phyloP scores from a whole-genome alignment of 352 stramenopile genomes.

The Phytophthora europaea region DNA sequence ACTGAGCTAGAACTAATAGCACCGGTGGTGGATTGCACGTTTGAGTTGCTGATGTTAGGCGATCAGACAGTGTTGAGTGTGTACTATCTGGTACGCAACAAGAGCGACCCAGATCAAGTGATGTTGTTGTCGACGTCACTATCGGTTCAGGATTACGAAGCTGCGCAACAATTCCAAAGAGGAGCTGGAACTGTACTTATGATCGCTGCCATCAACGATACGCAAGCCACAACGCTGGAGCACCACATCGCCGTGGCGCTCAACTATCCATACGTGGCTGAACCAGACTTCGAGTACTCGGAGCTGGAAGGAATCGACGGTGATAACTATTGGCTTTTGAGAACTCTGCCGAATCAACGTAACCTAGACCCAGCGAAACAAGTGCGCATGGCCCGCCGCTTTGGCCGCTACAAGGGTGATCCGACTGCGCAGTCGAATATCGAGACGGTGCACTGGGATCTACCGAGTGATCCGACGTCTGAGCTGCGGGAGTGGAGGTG shows the following conservation, averaged over 20 bases:
- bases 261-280: slow-evolving; percentile 39
- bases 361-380: slow-evolving; percentile 27
- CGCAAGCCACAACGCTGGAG: slow-evolving; percentile 14
- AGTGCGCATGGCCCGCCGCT: slow-evolving; percentile 37
- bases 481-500: slow-evolving; percentile 38
- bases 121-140: slow-evolving; percentile 36
- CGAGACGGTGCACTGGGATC: slow-evolving; percentile 34
- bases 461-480: slow-evolving; percentile 26
- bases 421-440: slow-evolving; percentile 51
- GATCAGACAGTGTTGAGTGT: slow-evolving; percentile 28
- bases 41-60: slow-evolving; percentile 16
- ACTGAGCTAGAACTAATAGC: slow-evolving; percentile 42
- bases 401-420: slow-evolving; percentile 44
- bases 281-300: slow-evolving; percentile 26
- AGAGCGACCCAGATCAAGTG: slow-evolving; percentile 27
- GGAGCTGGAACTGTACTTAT: slow-evolving; percentile 26
- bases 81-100: slow-evolving; percentile 38
- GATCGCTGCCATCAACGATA: slow-evolving; percentile 36
- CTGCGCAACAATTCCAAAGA: slow-evolving; percentile 25
- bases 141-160: slow-evolving; percentile 38
- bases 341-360: slow-evolving; percentile 20
- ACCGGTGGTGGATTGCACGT: slow-evolving; percentile 53
- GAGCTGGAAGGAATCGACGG: slow-evolving; percentile 20
- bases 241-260: slow-evolving; percentile 38
- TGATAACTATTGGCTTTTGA: slow-evolving; percentile 34